phyloP scores from a whole-genome alignment of 2,329 filamentous ascomycete species.

The Aphanoascus verrucosus region DNA sequence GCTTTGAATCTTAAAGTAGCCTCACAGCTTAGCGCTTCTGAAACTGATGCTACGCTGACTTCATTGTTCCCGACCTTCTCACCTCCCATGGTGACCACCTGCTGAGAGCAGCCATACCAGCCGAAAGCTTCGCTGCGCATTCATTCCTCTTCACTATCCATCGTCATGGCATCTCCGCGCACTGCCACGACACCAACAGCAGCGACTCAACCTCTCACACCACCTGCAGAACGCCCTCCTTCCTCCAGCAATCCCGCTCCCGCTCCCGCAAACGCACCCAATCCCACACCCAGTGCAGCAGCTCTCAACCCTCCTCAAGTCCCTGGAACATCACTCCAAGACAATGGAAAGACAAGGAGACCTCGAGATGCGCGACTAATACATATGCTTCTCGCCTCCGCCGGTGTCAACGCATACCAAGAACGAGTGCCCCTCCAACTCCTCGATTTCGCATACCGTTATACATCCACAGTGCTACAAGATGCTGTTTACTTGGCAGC shows the following conservation, averaged over 20 bases:
- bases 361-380: conserved; percentile 42
- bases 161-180: conserved; percentile 14
- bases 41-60: not conserved
- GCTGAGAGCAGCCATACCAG: conserved; percentile 2
- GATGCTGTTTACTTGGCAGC: conserved; percentile 43
- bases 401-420: conserved; percentile 42
- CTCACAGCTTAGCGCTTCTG: not conserved
- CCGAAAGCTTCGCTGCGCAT: not conserved
- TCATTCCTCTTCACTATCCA: not conserved
- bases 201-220: conserved; percentile 33
- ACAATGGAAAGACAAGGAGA: conserved; percentile 37
- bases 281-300: conserved; percentile 13
- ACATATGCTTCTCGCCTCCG: conserved; percentile 41
- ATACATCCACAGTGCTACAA: conserved; percentile 43
- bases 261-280: conserved; percentile 16
- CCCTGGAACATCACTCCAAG: conserved; percentile 37
- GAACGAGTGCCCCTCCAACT: conserved; percentile 44
- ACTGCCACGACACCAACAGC: conserved; percentile 17
- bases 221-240: conserved; percentile 32
- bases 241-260: conserved; percentile 18
- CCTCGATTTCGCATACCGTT: conserved; percentile 44
- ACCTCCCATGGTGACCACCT: not conserved
- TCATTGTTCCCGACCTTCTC: not conserved
- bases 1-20: not conserved
- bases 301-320: conserved; percentile 25